Evolutionary conservation across 768 basidiomycete genomes (phyloP).

Genomic region (Xerocomus brunneocitrinus): DNA sequence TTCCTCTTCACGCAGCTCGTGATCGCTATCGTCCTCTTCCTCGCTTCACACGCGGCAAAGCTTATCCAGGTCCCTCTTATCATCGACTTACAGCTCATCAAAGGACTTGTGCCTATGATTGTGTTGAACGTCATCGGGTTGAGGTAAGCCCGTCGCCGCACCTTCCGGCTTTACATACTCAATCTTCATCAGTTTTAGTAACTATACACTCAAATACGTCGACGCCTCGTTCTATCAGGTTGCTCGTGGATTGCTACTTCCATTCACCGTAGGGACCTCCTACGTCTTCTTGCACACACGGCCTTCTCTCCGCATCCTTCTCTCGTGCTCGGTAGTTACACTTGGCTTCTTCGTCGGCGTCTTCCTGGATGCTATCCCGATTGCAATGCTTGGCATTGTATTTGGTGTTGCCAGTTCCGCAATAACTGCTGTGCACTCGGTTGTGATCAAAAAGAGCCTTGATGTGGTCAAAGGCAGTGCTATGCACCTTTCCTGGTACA

Average conservation of each 20-base stretch:
- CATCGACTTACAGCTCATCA: constrained; percentile 60
- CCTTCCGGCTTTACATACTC: neutral
- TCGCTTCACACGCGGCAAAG: constrained; percentile 55
- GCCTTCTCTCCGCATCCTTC: constrained; percentile 70
- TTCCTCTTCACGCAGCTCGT: constrained; percentile 78
- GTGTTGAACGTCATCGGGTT: constrained; percentile 76
- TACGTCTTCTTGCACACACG: constrained; percentile 69
- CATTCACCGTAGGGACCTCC: constrained; percentile 89
- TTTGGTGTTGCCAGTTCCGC: constrained; percentile 83
- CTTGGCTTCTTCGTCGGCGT: constrained; percentile 89
- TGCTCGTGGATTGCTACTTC: constrained; percentile 88
- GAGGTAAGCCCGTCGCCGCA: constrained; percentile 47
- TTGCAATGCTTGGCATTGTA: constrained; percentile 60
- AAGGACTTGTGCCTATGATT: constrained; percentile 73
- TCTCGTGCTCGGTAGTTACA: constrained; percentile 79
- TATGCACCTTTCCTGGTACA: constrained; percentile 86
- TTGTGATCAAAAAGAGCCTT: constrained; percentile 88
- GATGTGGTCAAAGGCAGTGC: constrained; percentile 79
- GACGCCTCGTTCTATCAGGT: constrained; percentile 96
- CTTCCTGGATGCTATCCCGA: constrained; percentile 63
- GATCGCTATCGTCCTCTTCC: constrained; percentile 76
- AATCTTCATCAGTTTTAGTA: constrained; percentile 61
- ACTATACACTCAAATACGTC: constrained; percentile 89
- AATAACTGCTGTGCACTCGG: constrained; percentile 88
- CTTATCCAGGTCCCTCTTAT: constrained; percentile 64